Conservation (phyloP, 768 basidiomycete species). For the Flagelloscypha sp. region DNA sequence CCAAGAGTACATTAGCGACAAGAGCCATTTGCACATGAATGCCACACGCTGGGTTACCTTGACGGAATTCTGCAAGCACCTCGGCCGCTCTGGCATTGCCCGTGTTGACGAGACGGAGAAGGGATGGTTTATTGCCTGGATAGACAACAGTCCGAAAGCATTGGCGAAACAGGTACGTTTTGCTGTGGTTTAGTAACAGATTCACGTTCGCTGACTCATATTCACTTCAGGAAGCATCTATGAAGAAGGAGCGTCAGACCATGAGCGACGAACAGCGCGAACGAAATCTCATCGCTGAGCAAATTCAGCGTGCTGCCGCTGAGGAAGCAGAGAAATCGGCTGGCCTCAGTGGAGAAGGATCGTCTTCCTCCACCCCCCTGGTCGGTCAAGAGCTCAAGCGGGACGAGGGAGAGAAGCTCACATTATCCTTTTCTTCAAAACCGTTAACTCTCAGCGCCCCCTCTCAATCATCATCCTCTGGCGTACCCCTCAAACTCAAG, state of each 20-base stretch:
- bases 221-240: conserved; percentile 55
- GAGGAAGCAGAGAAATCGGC: conserved; percentile 34
- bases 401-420: conserved; percentile 70
- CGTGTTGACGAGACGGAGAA: conserved; percentile 98
- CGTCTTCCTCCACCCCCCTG: conserved; percentile 21
- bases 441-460: conserved; percentile 26
- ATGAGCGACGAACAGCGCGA: conserved; percentile 94
- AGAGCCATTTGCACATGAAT: conserved; percentile 96
- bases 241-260: conserved; percentile 88
- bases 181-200: not conserved
- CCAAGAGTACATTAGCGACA: conserved; percentile 95
- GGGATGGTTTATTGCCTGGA: conserved; percentile 96
- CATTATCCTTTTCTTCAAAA: conserved; percentile 63
- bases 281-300: conserved; percentile 79
- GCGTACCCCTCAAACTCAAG: no score
- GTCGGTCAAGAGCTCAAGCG: conserved; percentile 59
- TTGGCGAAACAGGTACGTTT: conserved; percentile 73
- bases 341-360: conserved; percentile 14
- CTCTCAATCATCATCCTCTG: conserved; percentile 21
- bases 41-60: conserved; percentile 95
- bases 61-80: conserved; percentile 88
- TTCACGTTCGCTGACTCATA: no score
- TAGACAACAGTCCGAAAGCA: conserved; percentile 92
- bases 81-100: conserved; percentile 79
- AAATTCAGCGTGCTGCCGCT: conserved; percentile 79